Base-by-base conservation (phyloP, 176 grass and related monocot genomes). In the Alopecurus myosuroides region DNA sequence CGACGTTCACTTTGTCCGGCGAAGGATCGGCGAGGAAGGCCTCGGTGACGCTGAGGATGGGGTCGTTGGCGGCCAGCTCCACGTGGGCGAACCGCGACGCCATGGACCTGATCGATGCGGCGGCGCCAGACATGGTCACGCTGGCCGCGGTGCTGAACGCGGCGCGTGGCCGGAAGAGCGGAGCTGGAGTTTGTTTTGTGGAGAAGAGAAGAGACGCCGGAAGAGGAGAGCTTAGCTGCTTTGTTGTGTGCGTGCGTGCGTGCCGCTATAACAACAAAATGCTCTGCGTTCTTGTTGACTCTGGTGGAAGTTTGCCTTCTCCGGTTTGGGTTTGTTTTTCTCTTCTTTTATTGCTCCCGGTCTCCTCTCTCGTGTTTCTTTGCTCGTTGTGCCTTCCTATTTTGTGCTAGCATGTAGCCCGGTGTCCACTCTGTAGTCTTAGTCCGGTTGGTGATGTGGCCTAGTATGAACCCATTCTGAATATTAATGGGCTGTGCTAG, bases 21-120 rank as follows among this genome's bases (percentile, higher is more conserved):
- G 89, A 90, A 4, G 88, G 81, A 86, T 99, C 97, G 31, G 93
- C 91, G 86, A 99, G 93, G 89, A 94, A 96, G 34, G 97, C 97
- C 88, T 99, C 97, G 57, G 91, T 99, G 87, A 99, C 93, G 28
- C 93, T 93, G 81, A 96, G 93, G 88, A 99, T 99, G 26, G 97
- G 93, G 87, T 96, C 97, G 85, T 96, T 99, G 75, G 97, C 39
- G 30, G 97, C 91, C 39, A 89, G 97, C 75, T 99, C 93, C 41
- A 99, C 89, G 85, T 96, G 89, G 49, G 88, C 81, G 66, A 89
- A 96, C 78, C 86, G 85, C 58, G 97, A 92, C 23, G 93, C 81
- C 89, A 94, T 85, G 63, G 82, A 82, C 89, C 33, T 7, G 58
- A 9, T 37, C 37, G 48, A 49, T 3, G 84, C 36, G 4, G 65